Evolutionary conservation across 1,284 basidiomycete species (phyloP).

Genomic region (Melampsora americana): DNA sequence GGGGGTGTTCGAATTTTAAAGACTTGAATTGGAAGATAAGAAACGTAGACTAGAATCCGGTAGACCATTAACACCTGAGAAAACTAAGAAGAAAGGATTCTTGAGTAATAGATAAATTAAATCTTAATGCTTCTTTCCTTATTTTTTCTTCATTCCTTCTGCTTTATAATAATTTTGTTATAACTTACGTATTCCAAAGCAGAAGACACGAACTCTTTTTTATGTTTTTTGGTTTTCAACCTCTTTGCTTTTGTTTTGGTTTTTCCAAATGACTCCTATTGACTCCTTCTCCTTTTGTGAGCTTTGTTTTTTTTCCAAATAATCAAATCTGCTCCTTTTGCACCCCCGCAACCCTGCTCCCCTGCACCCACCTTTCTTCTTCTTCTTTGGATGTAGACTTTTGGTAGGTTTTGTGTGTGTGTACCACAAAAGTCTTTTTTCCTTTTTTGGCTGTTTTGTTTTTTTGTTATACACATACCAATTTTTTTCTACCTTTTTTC

Average conservation of each 20-base stretch:
- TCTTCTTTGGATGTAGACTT: not conserved
- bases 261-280: not conserved
- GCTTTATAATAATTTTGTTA: not conserved
- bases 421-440: not conserved
- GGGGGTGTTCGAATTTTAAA: not conserved
- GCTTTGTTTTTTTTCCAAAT: too few species aligned
- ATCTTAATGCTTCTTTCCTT: not conserved
- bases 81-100: constrained; percentile 44
- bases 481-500: not conserved
- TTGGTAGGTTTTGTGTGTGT: not conserved
- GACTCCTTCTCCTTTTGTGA: not conserved
- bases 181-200: not conserved
- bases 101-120: constrained; percentile 40
- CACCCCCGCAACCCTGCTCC: too few species aligned
- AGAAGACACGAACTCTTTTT: not conserved
- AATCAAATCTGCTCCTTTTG: too few species aligned
- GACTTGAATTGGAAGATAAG: constrained; percentile 44
- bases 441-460: not conserved
- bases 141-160: not conserved
- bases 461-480: not conserved
- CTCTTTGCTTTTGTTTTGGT: not conserved
- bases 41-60: constrained; percentile 42
- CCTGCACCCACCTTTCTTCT: not conserved
- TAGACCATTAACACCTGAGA: constrained; percentile 44
- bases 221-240: not conserved